These are phyloP conservation scores for Myriosclerotinia duriaeana DNA, from an alignment of 2,329 filamentous ascomycete genomes.

Conservation along the genomic window DNA sequence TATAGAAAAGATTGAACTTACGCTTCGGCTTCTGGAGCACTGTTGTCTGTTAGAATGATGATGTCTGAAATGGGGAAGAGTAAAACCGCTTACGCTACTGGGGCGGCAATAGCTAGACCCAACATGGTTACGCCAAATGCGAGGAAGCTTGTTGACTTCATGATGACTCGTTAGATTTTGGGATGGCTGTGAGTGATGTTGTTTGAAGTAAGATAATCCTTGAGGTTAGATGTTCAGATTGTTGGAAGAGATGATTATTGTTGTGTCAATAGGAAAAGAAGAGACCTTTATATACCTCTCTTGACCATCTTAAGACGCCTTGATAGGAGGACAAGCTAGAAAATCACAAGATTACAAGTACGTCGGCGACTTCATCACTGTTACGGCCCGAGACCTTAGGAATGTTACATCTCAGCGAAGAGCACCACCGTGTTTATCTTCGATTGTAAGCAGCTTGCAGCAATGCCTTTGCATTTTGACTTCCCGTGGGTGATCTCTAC, in stretches of 20 bases:
- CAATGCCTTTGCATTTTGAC: not conserved
- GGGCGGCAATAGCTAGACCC: constrained; percentile 7
- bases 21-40: constrained; percentile 13
- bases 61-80: not conserved
- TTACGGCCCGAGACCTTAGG: not conserved
- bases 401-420: not conserved
- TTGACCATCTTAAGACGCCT: not conserved
- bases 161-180: not conserved
- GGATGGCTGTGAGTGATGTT: not conserved
- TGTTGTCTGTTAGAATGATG: constrained; percentile 7
- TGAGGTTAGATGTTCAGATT: not conserved
- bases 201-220: not conserved
- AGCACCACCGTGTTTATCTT: not conserved
- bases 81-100: constrained; percentile 2
- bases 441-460: not conserved
- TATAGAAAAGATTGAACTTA: not conserved
- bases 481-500: not conserved
- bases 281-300: not conserved
- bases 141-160: constrained; percentile 12
- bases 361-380: not conserved
- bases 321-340: not conserved
- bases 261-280: not conserved
- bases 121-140: constrained; percentile 7
- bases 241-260: not conserved
- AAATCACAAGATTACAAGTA: not conserved